Base-by-base conservation (phyloP, 2,329 filamentous ascomycete genomes). In the Cercospora brassicicola region DNA sequence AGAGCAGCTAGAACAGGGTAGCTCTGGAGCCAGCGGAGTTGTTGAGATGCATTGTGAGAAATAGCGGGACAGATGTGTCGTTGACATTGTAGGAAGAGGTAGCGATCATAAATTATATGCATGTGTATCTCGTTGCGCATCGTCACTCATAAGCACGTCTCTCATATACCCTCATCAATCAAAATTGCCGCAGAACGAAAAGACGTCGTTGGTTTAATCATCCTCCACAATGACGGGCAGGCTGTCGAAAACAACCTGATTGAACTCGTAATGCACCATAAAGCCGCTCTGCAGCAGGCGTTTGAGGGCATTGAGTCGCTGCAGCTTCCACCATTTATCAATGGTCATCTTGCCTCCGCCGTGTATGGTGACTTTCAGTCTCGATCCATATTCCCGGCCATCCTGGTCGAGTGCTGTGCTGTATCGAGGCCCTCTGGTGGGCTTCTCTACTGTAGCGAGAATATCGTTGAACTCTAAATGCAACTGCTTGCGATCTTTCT, bases 251-350 rank as follows among this genome's bases (percentile, higher is more conserved):
- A 90, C 85, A 18, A 87, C 84, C 68, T 85, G 82, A 73, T 90
- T 90, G 55, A 83, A 81, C 74, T 88, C 84, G 75, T 89, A 90
- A 79, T 90, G 88, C 61, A 83, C 83, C 56, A 88, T 78, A 71
- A 90, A 89, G 0, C 88, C 88, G 13, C 86, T 85, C 67, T 87
- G 86, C 48, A 91, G 79, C 31, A 89, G 80, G 45, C 89, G 80
- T 74, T 87, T 84, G 63, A 92, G 78, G 2, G 85, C 85, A 68
- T 88, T 86, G 61, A 91, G 78, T 31, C 89, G 83, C 72, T 88
- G 83, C 73, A 91, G 81, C 78, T 92, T 92, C 90, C 90, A 92
- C 90, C 90, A 92, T 71, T 86, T 85, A 77, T 92, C 89, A 61
- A 92, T 87, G 61, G 82, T 84, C 82, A 91, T 86, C 60, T 64